These are phyloP conservation scores for Arabidopsis arenosa DNA, from an alignment of 345 rosid species.

Conservation along the genomic window DNA sequence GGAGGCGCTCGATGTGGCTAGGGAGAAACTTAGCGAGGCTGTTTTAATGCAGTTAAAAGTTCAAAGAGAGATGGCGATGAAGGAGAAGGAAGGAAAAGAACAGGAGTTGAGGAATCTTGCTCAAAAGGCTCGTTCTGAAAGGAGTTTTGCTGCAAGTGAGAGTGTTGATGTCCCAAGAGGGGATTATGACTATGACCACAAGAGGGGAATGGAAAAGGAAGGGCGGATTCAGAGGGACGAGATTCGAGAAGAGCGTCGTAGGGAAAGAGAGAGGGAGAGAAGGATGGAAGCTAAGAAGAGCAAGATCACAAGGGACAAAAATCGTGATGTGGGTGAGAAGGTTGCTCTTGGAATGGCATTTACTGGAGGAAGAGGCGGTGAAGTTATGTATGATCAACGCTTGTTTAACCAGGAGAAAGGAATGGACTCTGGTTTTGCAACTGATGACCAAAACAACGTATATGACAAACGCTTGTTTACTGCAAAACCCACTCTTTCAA, in stretches of 20 bases:
- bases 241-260: conserved; percentile 86
- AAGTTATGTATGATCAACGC: conserved; percentile 88
- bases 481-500: conserved; percentile 87
- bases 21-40: conserved; percentile 81
- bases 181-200: background rate
- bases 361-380: conserved; percentile 77
- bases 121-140: conserved; percentile 89
- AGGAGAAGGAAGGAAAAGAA: conserved; percentile 84
- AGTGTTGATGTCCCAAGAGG: conserved; percentile 52
- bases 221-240: conserved; percentile 74
- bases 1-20: conserved; percentile 71
- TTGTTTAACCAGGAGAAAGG: conserved; percentile 97
- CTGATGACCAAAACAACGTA: conserved; percentile 92
- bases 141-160: conserved; percentile 69
- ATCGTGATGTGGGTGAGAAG: conserved; percentile 90
- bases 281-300: conserved; percentile 62
- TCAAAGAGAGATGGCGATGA: conserved; percentile 79
- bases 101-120: conserved; percentile 83
- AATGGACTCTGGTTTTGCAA: conserved; percentile 91
- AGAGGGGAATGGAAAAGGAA: conserved; percentile 57
- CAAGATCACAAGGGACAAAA: conserved; percentile 85
- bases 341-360: conserved; percentile 96
- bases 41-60: conserved; percentile 81
- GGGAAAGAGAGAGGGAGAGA: conserved; percentile 64
- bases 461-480: conserved; percentile 85